These are phyloP conservation scores for Tubosaeta sp. DNA, from an alignment of 768 basidiomycete species.

Conservation along the genomic window DNA sequence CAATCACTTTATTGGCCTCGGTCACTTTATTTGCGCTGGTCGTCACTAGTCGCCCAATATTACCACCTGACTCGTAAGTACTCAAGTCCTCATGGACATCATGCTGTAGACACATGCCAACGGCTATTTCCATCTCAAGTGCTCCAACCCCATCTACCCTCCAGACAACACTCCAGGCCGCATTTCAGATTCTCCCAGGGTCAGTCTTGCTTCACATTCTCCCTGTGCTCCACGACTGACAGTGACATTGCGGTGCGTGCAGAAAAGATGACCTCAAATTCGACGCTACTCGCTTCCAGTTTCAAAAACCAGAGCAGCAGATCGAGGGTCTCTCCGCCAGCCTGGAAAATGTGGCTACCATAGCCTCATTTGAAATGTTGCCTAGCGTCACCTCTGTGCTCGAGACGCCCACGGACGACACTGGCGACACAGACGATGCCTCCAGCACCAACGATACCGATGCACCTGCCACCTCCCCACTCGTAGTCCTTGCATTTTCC, in stretches of 20 bases:
- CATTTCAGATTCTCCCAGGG: slow-evolving; percentile 36
- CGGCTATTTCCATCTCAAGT: slow-evolving; percentile 10
- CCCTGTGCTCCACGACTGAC: slow-evolving; percentile 9
- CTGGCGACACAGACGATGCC: slow-evolving; percentile 15
- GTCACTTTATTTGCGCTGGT: slow-evolving; percentile 41
- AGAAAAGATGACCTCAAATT: slow-evolving; percentile 16
- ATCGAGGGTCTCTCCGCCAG: slow-evolving; percentile 27
- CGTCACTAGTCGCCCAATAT: slow-evolving; percentile 40
- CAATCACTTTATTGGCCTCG: slow-evolving; percentile 35
- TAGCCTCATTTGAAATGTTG: slow-evolving; percentile 24
- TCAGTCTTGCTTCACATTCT: slow-evolving; percentile 24
- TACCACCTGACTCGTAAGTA: slow-evolving; percentile 29
- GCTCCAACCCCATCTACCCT: slow-evolving; percentile 16
- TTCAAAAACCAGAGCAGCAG: slow-evolving; percentile 29
- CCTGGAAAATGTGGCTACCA: slow-evolving; percentile 25
- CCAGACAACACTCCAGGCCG: slow-evolving; percentile 32
- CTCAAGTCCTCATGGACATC: slow-evolving; percentile 16
- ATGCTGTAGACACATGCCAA: slow-evolving; percentile 11
- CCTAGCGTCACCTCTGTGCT: slow-evolving; percentile 7
- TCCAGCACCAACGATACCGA: slow-evolving; percentile 15
- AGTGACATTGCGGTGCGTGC: slow-evolving; percentile 11
- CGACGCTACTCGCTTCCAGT: slow-evolving; percentile 29
- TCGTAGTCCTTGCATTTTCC: slow-evolving; percentile 23
- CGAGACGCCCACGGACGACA: slow-evolving; percentile 24
- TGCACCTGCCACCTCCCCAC: slow-evolving; percentile 1